Conservation (phyloP, 257 asterid genomes). For the Echites panduratus region DNA sequence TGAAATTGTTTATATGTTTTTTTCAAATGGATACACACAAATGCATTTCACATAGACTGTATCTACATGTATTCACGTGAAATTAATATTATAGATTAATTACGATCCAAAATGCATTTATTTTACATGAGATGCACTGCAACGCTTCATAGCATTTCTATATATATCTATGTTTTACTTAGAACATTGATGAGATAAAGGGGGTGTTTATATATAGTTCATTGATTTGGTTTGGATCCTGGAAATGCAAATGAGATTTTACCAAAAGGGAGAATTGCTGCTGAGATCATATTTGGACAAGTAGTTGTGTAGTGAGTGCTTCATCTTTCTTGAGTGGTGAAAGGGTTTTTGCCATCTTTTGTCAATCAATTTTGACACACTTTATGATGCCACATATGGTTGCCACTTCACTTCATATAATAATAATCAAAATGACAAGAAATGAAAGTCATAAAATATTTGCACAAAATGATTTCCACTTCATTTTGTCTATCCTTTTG, state of each 20-base stretch:
- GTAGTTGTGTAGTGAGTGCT: background rate
- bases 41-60: too few species aligned
- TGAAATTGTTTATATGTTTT: too few species aligned
- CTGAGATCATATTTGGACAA: background rate
- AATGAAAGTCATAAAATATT: background rate
- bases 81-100: too few species aligned
- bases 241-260: background rate
- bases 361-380: constrained; percentile 1
- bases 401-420: background rate
- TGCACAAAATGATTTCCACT: background rate
- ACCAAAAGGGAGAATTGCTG: background rate
- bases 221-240: background rate
- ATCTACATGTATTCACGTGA: too few species aligned
- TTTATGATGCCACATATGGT: background rate
- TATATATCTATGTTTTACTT: too few species aligned
- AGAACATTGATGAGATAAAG: background rate
- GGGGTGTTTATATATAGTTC: background rate
- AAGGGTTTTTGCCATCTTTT: background rate
- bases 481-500: too few species aligned
- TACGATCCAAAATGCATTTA: too few species aligned
- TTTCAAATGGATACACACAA: too few species aligned
- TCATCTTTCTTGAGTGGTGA: background rate
- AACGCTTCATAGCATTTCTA: too few species aligned
- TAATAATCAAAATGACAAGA: background rate
- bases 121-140: too few species aligned